These are phyloP conservation scores for Jatropha curcas DNA, from an alignment of 345 rosid genomes.

Conservation along the genomic window DNA sequence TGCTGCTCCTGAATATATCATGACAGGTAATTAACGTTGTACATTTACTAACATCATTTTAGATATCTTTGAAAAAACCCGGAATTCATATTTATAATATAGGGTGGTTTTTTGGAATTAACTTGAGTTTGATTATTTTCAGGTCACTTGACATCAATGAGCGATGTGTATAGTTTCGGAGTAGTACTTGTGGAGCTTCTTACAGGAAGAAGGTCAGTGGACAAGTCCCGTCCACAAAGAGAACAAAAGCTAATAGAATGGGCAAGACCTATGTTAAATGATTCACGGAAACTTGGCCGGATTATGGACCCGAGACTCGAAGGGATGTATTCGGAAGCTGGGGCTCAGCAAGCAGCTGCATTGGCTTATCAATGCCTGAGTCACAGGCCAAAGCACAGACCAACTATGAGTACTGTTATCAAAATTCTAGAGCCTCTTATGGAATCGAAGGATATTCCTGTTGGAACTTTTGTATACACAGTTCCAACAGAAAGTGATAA, in stretches of 20 bases:
- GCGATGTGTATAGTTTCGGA: conserved; percentile 38
- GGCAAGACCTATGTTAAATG: conserved; percentile 50
- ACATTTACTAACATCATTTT: too few relatives aligned
- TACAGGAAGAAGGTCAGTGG: conserved; percentile 28
- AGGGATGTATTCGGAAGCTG: conserved; percentile 81
- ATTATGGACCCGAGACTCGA: conserved; percentile 90
- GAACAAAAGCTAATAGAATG: conserved; percentile 34
- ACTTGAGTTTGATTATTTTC: background rate
- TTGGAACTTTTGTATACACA: conserved; percentile 64
- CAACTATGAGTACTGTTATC: conserved; percentile 64
- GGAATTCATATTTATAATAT: too few relatives aligned
- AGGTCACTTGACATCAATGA: conserved; percentile 34
- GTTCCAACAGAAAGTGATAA: conserved; percentile 46
- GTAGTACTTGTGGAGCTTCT: conserved; percentile 35
- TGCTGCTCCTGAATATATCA: conserved; percentile 90
- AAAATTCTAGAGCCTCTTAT: conserved; percentile 58
- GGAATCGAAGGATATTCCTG: conserved; percentile 51
- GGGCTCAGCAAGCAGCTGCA: conserved; percentile 73
- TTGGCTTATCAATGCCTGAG: conserved; percentile 82
- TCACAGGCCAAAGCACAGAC: conserved; percentile 75
- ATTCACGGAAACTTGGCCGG: conserved; percentile 58
- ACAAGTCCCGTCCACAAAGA: conserved; percentile 26
- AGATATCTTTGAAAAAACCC: background rate
- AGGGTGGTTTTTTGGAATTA: too few relatives aligned
- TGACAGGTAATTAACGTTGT: conserved; percentile 81